Evolutionary conservation across 345 rosid genomes (phyloP).

Genomic region (Psidium friedrichsthalianum): DNA sequence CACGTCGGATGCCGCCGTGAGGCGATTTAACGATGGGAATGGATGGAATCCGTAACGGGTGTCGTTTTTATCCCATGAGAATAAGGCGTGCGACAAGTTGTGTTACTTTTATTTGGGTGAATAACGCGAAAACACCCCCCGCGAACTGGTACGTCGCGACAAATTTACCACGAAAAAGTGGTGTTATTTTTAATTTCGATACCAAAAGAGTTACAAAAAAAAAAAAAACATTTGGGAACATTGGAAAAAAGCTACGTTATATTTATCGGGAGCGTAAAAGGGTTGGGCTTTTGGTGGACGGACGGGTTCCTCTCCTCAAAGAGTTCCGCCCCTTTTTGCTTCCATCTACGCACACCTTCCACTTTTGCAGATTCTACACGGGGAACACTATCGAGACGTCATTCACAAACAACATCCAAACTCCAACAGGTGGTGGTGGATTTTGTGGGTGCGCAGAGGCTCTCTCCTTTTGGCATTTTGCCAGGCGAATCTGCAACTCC

Average conservation of each 20-base stretch:
- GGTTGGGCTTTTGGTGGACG: background rate
- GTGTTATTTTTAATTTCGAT: too few species aligned
- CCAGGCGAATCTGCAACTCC: background rate
- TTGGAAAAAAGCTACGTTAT: background rate
- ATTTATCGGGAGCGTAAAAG: background rate
- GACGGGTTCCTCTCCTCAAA: background rate
- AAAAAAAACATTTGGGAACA: too few species aligned
- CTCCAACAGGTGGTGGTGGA: background rate
- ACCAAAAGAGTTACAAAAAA: too few species aligned
- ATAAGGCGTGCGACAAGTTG: too few species aligned
- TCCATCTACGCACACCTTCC: background rate
- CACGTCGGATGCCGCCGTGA: background rate
- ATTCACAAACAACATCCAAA: background rate
- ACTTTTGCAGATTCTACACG: background rate
- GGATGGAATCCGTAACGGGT: background rate
- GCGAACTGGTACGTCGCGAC: fast-evolving
- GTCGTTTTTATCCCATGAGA: background rate
- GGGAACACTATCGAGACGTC: background rate
- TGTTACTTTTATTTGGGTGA: too few species aligned
- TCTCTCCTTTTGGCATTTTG: background rate
- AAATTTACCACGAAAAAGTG: too few species aligned
- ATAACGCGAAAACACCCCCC: too few species aligned
- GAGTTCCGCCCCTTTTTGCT: background rate
- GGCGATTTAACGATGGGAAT: background rate
- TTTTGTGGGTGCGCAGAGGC: background rate